A percentile compares a stretch with the other conserved stretches of the same genome.
Conservation (phyloP, 805 yeast species). For the Candida coleopterorum region DNA sequence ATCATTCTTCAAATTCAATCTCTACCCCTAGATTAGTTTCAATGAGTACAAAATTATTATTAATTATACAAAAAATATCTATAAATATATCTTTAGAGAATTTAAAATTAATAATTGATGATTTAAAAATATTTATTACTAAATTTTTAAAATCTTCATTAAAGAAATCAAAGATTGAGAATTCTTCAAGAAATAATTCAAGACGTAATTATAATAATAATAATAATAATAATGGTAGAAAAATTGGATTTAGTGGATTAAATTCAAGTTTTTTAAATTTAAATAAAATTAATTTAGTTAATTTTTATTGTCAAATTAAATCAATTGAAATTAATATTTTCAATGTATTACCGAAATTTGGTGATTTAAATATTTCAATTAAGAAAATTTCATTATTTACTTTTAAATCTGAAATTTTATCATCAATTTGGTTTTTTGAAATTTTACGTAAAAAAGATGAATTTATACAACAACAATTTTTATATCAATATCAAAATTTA, state of each 20-base stretch:
- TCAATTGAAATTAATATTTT: constrained; percentile 15
- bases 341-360: constrained; percentile 20
- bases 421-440: constrained; percentile 16
- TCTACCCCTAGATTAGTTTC: constrained; percentile 16
- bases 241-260: constrained; percentile 2
- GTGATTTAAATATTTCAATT: constrained; percentile 16
- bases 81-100: constrained; percentile 10
- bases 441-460: constrained; percentile 13
- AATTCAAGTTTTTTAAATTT: background rate
- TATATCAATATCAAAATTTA: constrained; percentile 18
- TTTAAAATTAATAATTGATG: constrained; percentile 10
- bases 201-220: background rate
- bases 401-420: constrained; percentile 18
- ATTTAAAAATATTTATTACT: constrained; percentile 9
- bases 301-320: constrained; percentile 24
- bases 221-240: background rate
- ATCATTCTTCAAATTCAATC: constrained; percentile 9
- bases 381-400: constrained; percentile 16
- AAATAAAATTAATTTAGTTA: constrained; percentile 34
- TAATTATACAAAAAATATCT: constrained; percentile 14
- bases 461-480: constrained; percentile 10
- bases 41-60: constrained; percentile 13
- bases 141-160: constrained; percentile 5
- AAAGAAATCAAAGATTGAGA: background rate
- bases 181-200: constrained; percentile 5